These are phyloP conservation scores for Chaetomium cochliodes DNA, from an alignment of 495 filamentous ascomycete species.

Conservation along the genomic window DNA sequence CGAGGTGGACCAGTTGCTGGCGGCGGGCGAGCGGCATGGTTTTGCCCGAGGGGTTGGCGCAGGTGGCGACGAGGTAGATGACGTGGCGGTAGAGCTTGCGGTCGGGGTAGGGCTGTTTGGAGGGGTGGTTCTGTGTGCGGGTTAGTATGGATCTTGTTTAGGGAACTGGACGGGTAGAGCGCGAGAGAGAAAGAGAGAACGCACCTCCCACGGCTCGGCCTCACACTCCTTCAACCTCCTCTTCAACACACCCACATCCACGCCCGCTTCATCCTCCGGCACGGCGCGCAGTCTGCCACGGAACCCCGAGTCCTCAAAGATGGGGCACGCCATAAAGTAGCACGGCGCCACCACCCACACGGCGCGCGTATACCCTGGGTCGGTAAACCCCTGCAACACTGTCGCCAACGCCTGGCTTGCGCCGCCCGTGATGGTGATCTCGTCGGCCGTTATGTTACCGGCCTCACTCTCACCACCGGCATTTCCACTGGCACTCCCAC, in stretches of 20 bases:
- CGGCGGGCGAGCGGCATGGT: slow-evolving; percentile 66
- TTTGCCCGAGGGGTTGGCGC: slow-evolving; percentile 75
- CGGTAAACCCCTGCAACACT: slow-evolving; percentile 71
- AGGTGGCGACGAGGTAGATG: slow-evolving; percentile 81
- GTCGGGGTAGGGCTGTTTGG: slow-evolving; percentile 40
- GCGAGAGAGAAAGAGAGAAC: background rate
- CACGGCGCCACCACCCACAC: slow-evolving; percentile 80
- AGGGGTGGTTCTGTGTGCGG: background rate
- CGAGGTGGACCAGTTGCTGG: slow-evolving; percentile 61
- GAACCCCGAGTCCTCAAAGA: slow-evolving; percentile 79
- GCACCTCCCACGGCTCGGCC: slow-evolving; percentile 26
- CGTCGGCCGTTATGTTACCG: slow-evolving; percentile 34
- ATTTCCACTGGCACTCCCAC: background rate
- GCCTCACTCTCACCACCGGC: background rate
- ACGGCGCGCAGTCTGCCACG: slow-evolving; percentile 59
- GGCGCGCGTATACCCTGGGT: slow-evolving; percentile 68
- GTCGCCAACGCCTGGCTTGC: slow-evolving; percentile 75
- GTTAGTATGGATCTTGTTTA: background rate
- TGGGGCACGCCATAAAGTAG: slow-evolving; percentile 73
- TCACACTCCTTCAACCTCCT: slow-evolving; percentile 44
- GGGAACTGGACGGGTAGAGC: background rate
- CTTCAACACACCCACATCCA: slow-evolving; percentile 62
- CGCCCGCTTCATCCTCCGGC: slow-evolving; percentile 70
- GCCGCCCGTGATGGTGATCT: slow-evolving; percentile 78
- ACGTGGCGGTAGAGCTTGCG: slow-evolving; percentile 75